Evolutionary conservation across 352 stramenopile species (phyloP).

Genomic region (Achlya hypogyna): DNA sequence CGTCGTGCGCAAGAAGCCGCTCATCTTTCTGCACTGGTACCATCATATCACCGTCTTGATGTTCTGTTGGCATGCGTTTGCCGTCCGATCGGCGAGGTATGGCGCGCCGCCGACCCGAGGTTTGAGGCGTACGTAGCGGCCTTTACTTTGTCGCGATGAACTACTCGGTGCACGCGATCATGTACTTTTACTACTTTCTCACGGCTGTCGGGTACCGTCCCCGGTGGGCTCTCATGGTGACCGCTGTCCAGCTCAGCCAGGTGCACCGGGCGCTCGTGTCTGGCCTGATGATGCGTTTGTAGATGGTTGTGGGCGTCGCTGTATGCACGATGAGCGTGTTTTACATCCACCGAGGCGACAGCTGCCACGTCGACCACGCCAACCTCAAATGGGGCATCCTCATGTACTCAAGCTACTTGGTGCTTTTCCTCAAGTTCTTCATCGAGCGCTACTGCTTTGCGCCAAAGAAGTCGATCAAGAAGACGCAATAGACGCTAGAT

Average conservation of each 20-base stretch:
- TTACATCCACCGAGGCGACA: constrained; percentile 56
- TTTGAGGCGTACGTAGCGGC: constrained; percentile 34
- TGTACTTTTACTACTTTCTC: constrained; percentile 97
- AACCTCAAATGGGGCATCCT: constrained; percentile 85
- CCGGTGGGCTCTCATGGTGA: constrained; percentile 71
- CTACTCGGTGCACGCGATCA: constrained; percentile 95
- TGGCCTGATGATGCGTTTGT: neutral
- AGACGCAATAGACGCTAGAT: neutral
- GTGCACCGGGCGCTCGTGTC: neutral
- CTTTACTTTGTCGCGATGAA: constrained; percentile 98
- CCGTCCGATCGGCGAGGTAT: constrained; percentile 65
- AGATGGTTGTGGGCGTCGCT: constrained; percentile 68
- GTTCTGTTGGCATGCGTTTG: constrained; percentile 97
- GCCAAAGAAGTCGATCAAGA: neutral
- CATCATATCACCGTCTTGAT: constrained; percentile 97
- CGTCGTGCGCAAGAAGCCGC: constrained; percentile 93
- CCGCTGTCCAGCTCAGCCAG: constrained; percentile 72
- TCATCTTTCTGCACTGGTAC: constrained; percentile 99
- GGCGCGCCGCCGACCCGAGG: neutral
- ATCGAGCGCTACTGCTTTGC: constrained; percentile 74
- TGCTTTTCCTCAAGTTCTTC: constrained; percentile 89
- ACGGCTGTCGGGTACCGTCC: constrained; percentile 71
- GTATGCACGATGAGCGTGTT: constrained; percentile 65
- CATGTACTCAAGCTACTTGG: constrained; percentile 93
- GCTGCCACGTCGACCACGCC: constrained; percentile 62